Base-by-base conservation (phyloP, 2,329 filamentous ascomycete genomes). In the Trichoderma guizhouense region DNA sequence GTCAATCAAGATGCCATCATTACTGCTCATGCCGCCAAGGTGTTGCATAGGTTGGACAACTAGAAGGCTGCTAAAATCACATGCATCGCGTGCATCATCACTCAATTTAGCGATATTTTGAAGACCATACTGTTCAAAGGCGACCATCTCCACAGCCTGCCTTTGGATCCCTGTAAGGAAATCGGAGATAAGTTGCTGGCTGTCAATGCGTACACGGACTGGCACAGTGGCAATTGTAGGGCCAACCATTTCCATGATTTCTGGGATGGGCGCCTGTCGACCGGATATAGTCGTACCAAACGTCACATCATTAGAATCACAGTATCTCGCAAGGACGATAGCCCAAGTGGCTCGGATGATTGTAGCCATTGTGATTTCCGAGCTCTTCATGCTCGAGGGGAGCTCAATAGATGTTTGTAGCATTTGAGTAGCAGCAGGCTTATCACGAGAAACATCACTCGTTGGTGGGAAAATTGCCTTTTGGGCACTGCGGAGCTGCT, bases 71-170 rank as follows among this genome's bases (percentile, higher is more conserved):
- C 67, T 67, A 57, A 77, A 76, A 7, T 76, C 70, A 47, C 73
- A 75, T 18, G 75, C 75, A 30, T 68, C 71, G 0, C 70, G 64
- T 3, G 71, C 68, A 28, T 61, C 71, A 5, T 71, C 32, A 65
- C 69, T 69, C 5, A 77, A 21, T 67, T 72, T 73, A 5, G 69
- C 61, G 32, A 78, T 77, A n/a, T 76, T 72, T 61, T 77, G 77
- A 43, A 79, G 69, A 14, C 77, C 77, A 11, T 57, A 73, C 24
- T 77, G 75, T 39, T 78, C 73, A 62, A 72, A 75, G 0, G 72
- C 58, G 2, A 76, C 65, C 73, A 77, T 76, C 30, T 75, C 73
- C n/a, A 69, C 62, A 18, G 71, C 65, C 26, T 74, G 72, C 3
- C 32, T 61, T 55, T 76, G 74, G 1, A 75, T 51, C 2, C 51